These are phyloP conservation scores for Jatropha multifida DNA, from an alignment of 441 rosid genomes.

Conservation along the genomic window DNA sequence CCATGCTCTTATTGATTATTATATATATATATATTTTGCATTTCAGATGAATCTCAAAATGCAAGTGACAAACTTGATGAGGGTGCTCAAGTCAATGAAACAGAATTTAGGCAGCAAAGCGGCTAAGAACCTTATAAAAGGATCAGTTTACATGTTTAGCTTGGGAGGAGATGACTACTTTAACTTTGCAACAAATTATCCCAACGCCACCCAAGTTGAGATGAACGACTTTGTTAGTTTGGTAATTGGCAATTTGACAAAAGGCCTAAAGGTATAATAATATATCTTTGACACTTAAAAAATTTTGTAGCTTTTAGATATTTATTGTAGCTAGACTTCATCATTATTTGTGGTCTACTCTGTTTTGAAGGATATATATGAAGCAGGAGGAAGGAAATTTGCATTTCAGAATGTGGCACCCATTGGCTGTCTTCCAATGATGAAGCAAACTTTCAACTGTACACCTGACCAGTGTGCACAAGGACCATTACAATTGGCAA, in stretches of 20 bases:
- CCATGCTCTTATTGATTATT: neutral
- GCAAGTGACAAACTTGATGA: neutral
- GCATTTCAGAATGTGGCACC: neutral
- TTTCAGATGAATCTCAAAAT: neutral
- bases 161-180: neutral
- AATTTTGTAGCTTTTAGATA: too few relatives aligned
- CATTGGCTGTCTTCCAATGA: neutral
- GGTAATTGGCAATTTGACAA: neutral
- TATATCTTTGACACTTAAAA: too few relatives aligned
- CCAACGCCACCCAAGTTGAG: neutral
- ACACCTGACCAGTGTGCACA: neutral
- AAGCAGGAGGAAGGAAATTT: neutral
- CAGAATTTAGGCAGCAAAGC: neutral
- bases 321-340: too few relatives aligned
- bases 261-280: neutral
- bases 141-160: neutral
- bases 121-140: neutral
- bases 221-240: neutral
- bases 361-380: neutral
- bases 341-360: neutral
- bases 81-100: neutral
- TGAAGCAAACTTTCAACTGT: neutral
- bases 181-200: neutral
- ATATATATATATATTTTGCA: neutral
- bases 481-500: neutral